These are phyloP conservation scores for Schizosaccharomyces octosporus DNA, from an alignment of 805 yeast genomes.

Conservation along the genomic window DNA sequence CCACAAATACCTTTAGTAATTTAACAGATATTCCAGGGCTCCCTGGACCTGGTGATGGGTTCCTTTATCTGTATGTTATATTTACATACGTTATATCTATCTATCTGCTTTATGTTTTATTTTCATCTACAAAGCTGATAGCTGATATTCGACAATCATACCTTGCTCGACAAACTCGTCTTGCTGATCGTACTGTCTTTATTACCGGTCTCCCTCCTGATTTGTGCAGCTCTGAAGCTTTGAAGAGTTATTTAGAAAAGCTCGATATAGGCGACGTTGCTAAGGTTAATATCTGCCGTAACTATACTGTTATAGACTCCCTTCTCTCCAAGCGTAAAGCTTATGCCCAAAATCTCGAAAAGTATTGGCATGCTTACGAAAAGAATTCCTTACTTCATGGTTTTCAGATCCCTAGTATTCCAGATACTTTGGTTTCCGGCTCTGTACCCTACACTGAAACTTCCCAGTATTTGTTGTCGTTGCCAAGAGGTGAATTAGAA, in stretches of 20 bases:
- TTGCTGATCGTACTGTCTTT: slow-evolving; percentile 74
- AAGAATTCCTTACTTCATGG: not conserved
- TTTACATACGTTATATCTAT: slow-evolving; percentile 72
- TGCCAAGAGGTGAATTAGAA: slow-evolving; percentile 3
- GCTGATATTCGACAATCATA: slow-evolving; percentile 53
- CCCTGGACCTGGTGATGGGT: slow-evolving; percentile 16
- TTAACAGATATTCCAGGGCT: not conserved
- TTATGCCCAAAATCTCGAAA: not conserved
- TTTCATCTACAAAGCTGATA: slow-evolving; percentile 46
- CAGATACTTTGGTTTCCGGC: not conserved
- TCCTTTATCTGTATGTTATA: slow-evolving; percentile 64
- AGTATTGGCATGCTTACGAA: not conserved
- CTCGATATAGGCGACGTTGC: slow-evolving; percentile 61
- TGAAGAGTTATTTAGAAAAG: slow-evolving; percentile 51
- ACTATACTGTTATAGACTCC: slow-evolving; percentile 55
- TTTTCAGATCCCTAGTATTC: not conserved
- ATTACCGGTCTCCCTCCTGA: slow-evolving; percentile 73
- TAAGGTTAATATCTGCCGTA: slow-evolving; percentile 55
- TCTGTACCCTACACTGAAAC: not conserved
- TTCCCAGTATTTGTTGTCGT: too few species aligned
- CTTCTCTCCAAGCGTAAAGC: slow-evolving; percentile 12
- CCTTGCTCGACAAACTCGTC: slow-evolving; percentile 60
- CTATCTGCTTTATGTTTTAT: slow-evolving; percentile 32
- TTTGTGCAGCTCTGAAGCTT: slow-evolving; percentile 41
- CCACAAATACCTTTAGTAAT: not conserved